Percentiles rank a stretch among this genome's conserved stretches.
These are phyloP conservation scores for Metschnikowia amazonensis DNA, from an alignment of 805 yeast genomes.

Conservation along the genomic window DNA sequence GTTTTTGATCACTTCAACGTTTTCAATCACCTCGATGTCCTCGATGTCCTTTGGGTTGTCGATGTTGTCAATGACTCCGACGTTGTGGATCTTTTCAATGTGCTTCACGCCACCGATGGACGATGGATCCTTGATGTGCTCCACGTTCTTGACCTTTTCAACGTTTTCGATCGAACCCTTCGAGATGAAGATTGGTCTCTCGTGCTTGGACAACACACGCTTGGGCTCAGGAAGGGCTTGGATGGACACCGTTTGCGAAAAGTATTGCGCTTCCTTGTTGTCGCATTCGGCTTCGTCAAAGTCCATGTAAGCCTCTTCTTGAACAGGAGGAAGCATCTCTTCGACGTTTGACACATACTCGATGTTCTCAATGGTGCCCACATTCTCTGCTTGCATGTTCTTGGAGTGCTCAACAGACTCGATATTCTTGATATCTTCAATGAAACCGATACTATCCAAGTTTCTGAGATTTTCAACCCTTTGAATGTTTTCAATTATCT, in stretches of 20 bases:
- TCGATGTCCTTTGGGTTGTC: background rate
- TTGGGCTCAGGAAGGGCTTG: background rate
- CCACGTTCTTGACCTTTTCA: constrained; percentile 3
- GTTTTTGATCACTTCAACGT: background rate
- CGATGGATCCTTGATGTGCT: background rate
- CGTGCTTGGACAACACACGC: background rate
- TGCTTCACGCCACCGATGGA: background rate
- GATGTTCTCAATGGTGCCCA: constrained; percentile 2
- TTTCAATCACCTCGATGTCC: background rate
- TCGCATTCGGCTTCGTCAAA: background rate
- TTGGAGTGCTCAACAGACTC: constrained; percentile 3
- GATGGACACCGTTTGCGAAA: background rate
- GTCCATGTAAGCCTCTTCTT: constrained; percentile 1
- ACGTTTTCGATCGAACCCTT: background rate
- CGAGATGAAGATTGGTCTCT: background rate
- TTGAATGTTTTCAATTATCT: constrained; percentile 2
- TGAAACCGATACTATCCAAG: constrained; percentile 3
- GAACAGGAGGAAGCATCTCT: background rate
- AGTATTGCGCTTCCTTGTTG: background rate
- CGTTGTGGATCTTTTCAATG: constrained; percentile 2
- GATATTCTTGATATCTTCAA: constrained; percentile 5
- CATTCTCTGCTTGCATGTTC: constrained; percentile 2
- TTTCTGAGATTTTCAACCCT: background rate
- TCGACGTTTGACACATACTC: constrained; percentile 1
- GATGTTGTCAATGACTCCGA: background rate